Evolutionary conservation across 345 rosid species (phyloP), one percentile per base, ranked within the genome.

Genomic region (Jatropha curcas): DNA sequence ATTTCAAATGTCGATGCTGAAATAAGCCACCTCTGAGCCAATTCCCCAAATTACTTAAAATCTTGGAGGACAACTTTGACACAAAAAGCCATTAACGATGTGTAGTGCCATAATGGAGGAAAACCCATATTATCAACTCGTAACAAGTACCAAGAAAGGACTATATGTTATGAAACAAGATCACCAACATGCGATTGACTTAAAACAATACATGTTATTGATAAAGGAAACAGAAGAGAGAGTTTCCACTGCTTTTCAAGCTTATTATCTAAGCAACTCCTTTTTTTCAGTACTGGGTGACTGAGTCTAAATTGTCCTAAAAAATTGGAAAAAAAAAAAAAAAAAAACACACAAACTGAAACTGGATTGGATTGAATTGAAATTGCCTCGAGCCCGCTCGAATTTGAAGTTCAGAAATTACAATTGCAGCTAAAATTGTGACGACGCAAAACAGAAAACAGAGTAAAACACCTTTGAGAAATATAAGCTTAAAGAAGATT

Each of bases 401-500:
- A 76, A 70, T 35, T 43, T 52, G 74, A 62, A 17, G 35, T 20
- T 22, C 59, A 22, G 19, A 59, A 63, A 70, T 35, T 5, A 24
- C 0, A 45, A 17, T 51, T 20, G 22, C 20, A 58, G 25, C 1
- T 8, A 3, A 43, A 63, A 25, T 35, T 22, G n/a, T 28, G 17
- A 27, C 27, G n/a, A 14, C 14, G 24, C n/a, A 70, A 16, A 31
- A 27, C 48, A 60, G 20, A 77, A n/a, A 73, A 56, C 17, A 60
- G 31, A 43, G 60, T 13, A 30, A 61, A 70, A 79, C 72, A 91
- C 99, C 99, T 92, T 92, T 95, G 81, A 95, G 94, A 53, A n/a
- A 92, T 84, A 75, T 87, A 89, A 79, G 97, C 96, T 82, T 88
- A 94, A 71, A 95, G 92, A 57, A 89, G 79, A 43, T 58, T 76